Conservation (phyloP, 495 filamentous ascomycete genomes). For the Cercophora sp. region DNA sequence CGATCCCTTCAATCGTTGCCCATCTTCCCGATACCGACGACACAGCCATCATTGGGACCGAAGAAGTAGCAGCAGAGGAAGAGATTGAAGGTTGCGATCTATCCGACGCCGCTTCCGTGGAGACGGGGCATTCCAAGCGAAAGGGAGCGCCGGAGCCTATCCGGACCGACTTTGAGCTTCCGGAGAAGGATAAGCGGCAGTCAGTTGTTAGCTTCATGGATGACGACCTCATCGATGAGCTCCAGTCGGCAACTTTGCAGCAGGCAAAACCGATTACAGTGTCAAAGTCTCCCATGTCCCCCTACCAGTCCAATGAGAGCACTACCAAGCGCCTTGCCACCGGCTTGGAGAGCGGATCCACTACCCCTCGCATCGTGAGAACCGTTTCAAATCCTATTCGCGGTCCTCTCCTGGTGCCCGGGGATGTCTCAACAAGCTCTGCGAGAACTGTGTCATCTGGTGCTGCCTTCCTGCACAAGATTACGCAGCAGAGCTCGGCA, state of each 20-base stretch:
- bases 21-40: slow-evolving; percentile 2
- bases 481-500: slow-evolving; percentile 41
- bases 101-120: slow-evolving; percentile 16
- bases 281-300: slow-evolving; percentile 76
- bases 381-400: slow-evolving; percentile 49
- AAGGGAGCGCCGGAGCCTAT: slow-evolving; percentile 54
- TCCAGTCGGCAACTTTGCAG: slow-evolving; percentile 76
- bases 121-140: slow-evolving; percentile 39
- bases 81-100: slow-evolving; percentile 6
- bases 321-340: slow-evolving; percentile 23
- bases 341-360: slow-evolving; percentile 24
- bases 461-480: slow-evolving; percentile 42
- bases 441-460: slow-evolving; percentile 46
- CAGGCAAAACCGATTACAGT: slow-evolving; percentile 80
- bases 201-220: slow-evolving; percentile 66
- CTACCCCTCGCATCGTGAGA: slow-evolving; percentile 25
- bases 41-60: slow-evolving; percentile 1
- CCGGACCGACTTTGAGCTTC: slow-evolving; percentile 37
- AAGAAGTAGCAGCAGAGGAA: neutral
- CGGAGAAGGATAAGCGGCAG: slow-evolving; percentile 46
- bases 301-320: slow-evolving; percentile 51
- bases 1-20: slow-evolving; percentile 17
- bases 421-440: slow-evolving; percentile 34
- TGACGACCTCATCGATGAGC: slow-evolving; percentile 87
- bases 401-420: slow-evolving; percentile 35